Base-by-base conservation (phyloP, 106 monocot genomes). In the Phalaenopsis aphrodite region DNA sequence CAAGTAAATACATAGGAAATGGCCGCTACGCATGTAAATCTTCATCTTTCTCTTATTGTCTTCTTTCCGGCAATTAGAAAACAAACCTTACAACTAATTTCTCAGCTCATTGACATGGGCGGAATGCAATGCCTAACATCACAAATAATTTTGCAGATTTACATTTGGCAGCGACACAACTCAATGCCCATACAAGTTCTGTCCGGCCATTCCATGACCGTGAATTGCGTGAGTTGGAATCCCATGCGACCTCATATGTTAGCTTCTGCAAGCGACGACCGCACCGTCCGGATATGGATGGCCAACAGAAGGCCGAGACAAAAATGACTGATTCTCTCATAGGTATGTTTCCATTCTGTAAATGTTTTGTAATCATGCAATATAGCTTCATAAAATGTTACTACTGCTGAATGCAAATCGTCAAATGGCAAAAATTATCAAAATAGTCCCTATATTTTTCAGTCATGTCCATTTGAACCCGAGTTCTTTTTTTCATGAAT, bases 261-360 rank as follows among this genome's bases (percentile, higher is more conserved):
- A 79, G 93, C 93, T 67, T 93, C 93, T 2, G 93, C 93, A 23
- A 93, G 93, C 74, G 93, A 93, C 77, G 93, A 93, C 47, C 72
- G 72, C 23, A 93, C 90, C 24, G 78, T 93, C 68, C 80, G 90
- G 5, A 90, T 93, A 68, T 93, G 93, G 93, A 0, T 89, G 47
- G 80, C 86, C 7, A 78, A 55, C 56, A 84, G 5, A 49, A 83
- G 57, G 5, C 1, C 68, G 8, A 18, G 17, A 18, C 10, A 81
- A 74, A 74, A 74, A 12, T 39, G 18, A 74, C 45, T 45, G 1
- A 0, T 10, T 43, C 17, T 74, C 18, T 14, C 41, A 45, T 74
- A 43, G 43, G 0, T 74, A 5, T 43, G 41, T 42, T 74, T 74
- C 30, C 43, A 45, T 74, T n/a, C 19, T 74, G 74, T 74, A 74